Conservation (phyloP, 1,284 basidiomycete genomes). For the Singerocomus rubriflavus region DNA sequence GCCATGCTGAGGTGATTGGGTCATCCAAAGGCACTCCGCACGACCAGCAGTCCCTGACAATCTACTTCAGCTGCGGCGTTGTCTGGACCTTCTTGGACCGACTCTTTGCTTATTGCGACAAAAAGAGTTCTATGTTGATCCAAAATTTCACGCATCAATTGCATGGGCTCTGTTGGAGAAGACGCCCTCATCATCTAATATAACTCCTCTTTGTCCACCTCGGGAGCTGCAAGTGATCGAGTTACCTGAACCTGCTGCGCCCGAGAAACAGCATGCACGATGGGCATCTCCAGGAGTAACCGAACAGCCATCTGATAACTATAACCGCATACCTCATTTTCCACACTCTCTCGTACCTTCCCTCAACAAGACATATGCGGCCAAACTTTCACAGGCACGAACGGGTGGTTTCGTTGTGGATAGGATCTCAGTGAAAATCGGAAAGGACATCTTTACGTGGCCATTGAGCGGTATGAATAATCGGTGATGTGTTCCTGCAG, state of each 20-base stretch:
- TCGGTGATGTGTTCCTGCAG: conserved; percentile 14
- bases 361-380: conserved; percentile 48
- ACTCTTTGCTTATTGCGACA: conserved; percentile 58
- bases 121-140: conserved; percentile 66
- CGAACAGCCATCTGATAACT: conserved; percentile 11
- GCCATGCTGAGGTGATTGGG: conserved; percentile 59
- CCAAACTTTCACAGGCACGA: conserved; percentile 39
- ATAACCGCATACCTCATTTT: conserved; percentile 50
- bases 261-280: conserved; percentile 6
- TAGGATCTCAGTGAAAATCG: conserved; percentile 59
- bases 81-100: conserved; percentile 53
- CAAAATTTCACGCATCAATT: conserved; percentile 78
- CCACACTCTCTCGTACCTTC: conserved; percentile 45
- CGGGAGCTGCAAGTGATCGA: conserved; percentile 3
- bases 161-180: conserved; percentile 67
- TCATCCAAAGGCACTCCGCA: background rate
- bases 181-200: conserved; percentile 5
- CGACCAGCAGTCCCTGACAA: conserved; percentile 17
- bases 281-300: conserved; percentile 2
- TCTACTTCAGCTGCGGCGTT: conserved; percentile 46
- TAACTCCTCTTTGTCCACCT: background rate
- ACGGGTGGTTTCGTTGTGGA: conserved; percentile 51
- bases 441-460: conserved; percentile 58
- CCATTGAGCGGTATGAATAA: conserved; percentile 32
- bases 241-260: background rate